These are phyloP conservation scores for Eruca vesicaria DNA, from an alignment of 441 rosid genomes.

Conservation along the genomic window DNA sequence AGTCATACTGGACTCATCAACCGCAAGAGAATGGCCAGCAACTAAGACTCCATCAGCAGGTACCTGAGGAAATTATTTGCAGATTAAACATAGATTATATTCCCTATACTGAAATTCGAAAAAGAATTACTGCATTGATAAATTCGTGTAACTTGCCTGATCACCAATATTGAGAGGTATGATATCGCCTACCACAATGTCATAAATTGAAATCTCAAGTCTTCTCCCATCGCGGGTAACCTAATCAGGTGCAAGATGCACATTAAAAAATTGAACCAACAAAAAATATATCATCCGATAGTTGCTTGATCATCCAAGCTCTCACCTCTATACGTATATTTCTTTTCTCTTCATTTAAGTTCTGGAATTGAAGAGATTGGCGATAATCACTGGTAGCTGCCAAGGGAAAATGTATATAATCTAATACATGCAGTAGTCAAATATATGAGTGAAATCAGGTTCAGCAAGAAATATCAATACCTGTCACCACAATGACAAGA, in stretches of 20 bases:
- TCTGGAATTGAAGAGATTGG: slow-evolving; percentile 98
- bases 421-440: not conserved
- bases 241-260: slow-evolving; percentile 37
- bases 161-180: slow-evolving; percentile 34
- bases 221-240: slow-evolving; percentile 92
- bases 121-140: not conserved
- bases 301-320: slow-evolving; percentile 18
- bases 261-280: slow-evolving; percentile 21
- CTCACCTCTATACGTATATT: slow-evolving; percentile 89
- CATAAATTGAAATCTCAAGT: slow-evolving; percentile 90
- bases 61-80: slow-evolving; percentile 48
- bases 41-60: slow-evolving; percentile 91
- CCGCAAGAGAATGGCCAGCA: not conserved
- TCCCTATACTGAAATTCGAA: not conserved
- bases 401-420: slow-evolving; percentile 19
- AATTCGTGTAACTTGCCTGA: slow-evolving; percentile 51
- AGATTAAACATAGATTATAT: not conserved
- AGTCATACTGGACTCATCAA: not conserved
- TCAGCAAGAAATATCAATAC: slow-evolving; percentile 37
- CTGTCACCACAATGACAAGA: slow-evolving; percentile 93
- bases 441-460: slow-evolving; percentile 10
- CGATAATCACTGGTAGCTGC: slow-evolving; percentile 94
- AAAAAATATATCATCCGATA: slow-evolving; percentile 6
- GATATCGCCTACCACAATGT: slow-evolving; percentile 89
- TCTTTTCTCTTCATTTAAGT: slow-evolving; percentile 92